Base-by-base conservation (phyloP, 306 rosid genomes). In the Medicago lupulina region DNA sequence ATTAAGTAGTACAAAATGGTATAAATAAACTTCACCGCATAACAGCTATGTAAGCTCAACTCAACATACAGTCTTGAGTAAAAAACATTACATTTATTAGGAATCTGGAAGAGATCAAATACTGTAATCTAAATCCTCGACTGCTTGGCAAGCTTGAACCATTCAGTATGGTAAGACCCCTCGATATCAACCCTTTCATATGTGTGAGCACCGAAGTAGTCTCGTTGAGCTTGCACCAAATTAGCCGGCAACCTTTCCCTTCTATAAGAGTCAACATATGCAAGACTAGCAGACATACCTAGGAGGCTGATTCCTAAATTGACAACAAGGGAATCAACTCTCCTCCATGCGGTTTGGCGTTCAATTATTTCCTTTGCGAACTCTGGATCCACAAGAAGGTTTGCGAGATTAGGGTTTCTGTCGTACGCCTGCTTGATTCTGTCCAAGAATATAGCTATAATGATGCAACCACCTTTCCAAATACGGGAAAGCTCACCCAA, bases 401-500 rank as follows among this genome's bases (percentile, higher is more conserved):
- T 90, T 70, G 97, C 97, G 36, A 93, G 92, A 61, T 88, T 82
- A 21, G 89, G 54, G 80, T 93, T 91, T 68, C 96, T 83, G 65
- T 89, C 98, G 17, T 93, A 93, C 0, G 98, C 98, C 83, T 91
- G 79, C 87, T 89, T 93, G 82, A 93, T 91, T 79, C 98, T 78
- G 79, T 93, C 98, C 21, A 93, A 67, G 88, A 93, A 91, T 49
- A 89, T 82, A 2, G 97, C 96, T 60, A 96, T 84, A 66, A 93
- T 91, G 79, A 93, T 91, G 85, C 98, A 93, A 21, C 98, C 98
- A 2, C 97, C 98, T 85, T 93, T 93, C 98, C 98, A 93, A 58
- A 93, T 93, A 83, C 97, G 83, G 59, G 98, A 97, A 68, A 93
- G 82, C 55, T 91, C 96, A 3, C 98, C 97, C 79, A 91, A 85